A percentile compares a stretch with the other conserved stretches of the same genome.
phyloP scores from a whole-genome alignment of 2,329 filamentous ascomycete species.

The Aspergillus pseudotamarii region DNA sequence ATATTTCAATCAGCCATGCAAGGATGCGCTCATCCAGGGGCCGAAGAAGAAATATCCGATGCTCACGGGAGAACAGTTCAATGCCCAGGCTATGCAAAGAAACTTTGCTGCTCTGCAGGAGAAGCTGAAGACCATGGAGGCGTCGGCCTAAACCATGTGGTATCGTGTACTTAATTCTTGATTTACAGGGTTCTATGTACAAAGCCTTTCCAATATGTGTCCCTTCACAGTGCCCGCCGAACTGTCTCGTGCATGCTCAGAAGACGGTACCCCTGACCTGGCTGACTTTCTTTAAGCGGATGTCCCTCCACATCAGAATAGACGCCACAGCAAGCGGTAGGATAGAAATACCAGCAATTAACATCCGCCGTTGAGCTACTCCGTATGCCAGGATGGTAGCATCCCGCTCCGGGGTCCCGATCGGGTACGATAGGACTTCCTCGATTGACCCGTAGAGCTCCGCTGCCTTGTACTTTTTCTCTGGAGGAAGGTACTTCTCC shows the following conservation, averaged over 20 bases:
- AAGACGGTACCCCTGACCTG: constrained; percentile 15
- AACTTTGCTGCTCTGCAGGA: constrained; percentile 58
- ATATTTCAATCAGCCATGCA: constrained; percentile 67
- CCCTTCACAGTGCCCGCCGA: background rate
- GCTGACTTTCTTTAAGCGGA: constrained; percentile 8
- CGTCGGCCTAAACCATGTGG: constrained; percentile 4
- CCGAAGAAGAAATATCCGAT: constrained; percentile 63
- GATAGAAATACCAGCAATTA: constrained; percentile 35
- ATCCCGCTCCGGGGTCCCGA: constrained; percentile 44
- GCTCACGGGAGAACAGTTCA: constrained; percentile 65
- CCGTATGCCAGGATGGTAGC: constrained; percentile 53
- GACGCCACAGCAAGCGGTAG: constrained; percentile 8
- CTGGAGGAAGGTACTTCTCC: constrained; percentile 17
- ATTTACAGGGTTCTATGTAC: background rate
- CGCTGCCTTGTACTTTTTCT: constrained; percentile 19
- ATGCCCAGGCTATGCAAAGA: constrained; percentile 57
- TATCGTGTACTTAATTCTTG: background rate
- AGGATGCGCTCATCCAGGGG: constrained; percentile 61
- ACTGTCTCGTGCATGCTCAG: background rate
- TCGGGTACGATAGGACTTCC: constrained; percentile 35
- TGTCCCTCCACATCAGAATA: constrained; percentile 12
- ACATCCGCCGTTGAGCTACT: constrained; percentile 49
- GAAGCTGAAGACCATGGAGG: constrained; percentile 41
- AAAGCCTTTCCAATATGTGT: background rate
- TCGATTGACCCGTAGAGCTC: constrained; percentile 21